Evolutionary conservation across 2,329 filamentous ascomycete genomes (phyloP).

Genomic region (Boeremia lycopersici): DNA sequence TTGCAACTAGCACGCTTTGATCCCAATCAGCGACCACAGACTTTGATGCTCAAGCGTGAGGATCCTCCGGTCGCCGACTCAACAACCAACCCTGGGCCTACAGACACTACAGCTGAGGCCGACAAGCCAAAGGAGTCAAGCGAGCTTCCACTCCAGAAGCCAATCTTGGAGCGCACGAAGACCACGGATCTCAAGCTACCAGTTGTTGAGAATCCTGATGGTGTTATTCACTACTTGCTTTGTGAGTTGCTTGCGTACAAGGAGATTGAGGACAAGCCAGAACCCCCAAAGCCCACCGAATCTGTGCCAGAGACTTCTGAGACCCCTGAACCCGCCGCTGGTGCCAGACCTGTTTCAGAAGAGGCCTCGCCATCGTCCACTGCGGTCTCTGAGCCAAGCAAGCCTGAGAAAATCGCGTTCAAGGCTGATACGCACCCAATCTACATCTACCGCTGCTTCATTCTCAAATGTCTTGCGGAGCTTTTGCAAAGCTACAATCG

Average conservation of each 20-base stretch:
- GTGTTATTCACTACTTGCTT: conserved; percentile 91
- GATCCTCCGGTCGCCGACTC: conserved; percentile 37
- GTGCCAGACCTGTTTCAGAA: conserved; percentile 14
- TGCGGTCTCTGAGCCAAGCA: conserved; percentile 23
- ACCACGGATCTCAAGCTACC: conserved; percentile 76
- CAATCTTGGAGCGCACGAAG: conserved; percentile 70
- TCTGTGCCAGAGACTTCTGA: conserved; percentile 42
- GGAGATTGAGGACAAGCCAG: conserved; percentile 86
- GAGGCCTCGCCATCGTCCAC: conserved; percentile 15
- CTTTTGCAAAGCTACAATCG: conserved; percentile 90
- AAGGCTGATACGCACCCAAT: conserved; percentile 93
- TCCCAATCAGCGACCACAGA: conserved; percentile 58
- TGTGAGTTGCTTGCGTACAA: conserved; percentile 91
- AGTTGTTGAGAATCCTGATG: conserved; percentile 88
- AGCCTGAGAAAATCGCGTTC: conserved; percentile 74
- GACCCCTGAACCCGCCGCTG: neutral
- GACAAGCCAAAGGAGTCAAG: conserved; percentile 43
- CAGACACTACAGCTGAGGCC: conserved; percentile 41
- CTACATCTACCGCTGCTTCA: conserved; percentile 94
- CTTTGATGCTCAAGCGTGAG: conserved; percentile 59
- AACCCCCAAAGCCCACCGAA: conserved; percentile 51
- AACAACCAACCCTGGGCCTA: conserved; percentile 19
- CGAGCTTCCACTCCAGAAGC: conserved; percentile 33
- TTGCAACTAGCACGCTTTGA: conserved; percentile 74
- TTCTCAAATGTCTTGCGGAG: conserved; percentile 90